Percentiles rank a stretch among this genome's conserved stretches.
These are phyloP conservation scores for Scheffersomyces titani DNA, from an alignment of 1,139 yeast species.

Conservation along the genomic window DNA sequence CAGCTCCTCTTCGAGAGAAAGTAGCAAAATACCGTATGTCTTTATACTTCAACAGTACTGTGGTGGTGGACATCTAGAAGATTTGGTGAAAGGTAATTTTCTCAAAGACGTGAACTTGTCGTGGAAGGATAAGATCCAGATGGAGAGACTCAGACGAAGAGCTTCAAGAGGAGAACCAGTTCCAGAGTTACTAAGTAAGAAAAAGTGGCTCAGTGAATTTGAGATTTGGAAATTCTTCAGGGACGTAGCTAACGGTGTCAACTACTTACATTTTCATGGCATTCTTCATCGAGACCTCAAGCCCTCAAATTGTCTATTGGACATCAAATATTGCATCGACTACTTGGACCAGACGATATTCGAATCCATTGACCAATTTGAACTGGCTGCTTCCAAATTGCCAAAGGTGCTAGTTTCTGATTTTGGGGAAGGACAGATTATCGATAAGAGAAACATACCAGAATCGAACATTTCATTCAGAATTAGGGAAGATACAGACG, in stretches of 20 bases:
- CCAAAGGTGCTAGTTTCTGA: constrained; percentile 82
- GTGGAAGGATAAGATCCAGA: constrained; percentile 28
- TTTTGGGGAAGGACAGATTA: constrained; percentile 85
- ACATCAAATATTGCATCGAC: constrained; percentile 29
- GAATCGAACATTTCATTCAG: constrained; percentile 10
- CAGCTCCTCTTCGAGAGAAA: constrained; percentile 7
- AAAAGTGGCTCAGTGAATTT: constrained; percentile 29
- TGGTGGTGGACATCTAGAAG: constrained; percentile 84
- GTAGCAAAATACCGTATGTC: constrained; percentile 65
- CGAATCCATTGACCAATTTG: constrained; percentile 18
- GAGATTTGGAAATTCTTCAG: constrained; percentile 63
- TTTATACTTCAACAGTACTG: constrained; percentile 85
- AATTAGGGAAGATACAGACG: constrained; percentile 13
- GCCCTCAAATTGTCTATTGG: constrained; percentile 80
- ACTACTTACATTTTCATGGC: constrained; percentile 70
- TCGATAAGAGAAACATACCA: constrained; percentile 38
- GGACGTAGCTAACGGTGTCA: constrained; percentile 70
- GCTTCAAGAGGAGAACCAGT: constrained; percentile 5
- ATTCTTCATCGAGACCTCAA: constrained; percentile 85
- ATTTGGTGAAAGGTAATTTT: constrained; percentile 47
- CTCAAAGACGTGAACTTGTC: constrained; percentile 22
- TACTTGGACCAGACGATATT: constrained; percentile 8
- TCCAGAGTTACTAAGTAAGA: constrained; percentile 4
- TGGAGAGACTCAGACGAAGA: constrained; percentile 25
- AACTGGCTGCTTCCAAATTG: constrained; percentile 29